Evolutionary conservation across 768 basidiomycete genomes (phyloP).

Genomic region (Polyporus arcularius): DNA sequence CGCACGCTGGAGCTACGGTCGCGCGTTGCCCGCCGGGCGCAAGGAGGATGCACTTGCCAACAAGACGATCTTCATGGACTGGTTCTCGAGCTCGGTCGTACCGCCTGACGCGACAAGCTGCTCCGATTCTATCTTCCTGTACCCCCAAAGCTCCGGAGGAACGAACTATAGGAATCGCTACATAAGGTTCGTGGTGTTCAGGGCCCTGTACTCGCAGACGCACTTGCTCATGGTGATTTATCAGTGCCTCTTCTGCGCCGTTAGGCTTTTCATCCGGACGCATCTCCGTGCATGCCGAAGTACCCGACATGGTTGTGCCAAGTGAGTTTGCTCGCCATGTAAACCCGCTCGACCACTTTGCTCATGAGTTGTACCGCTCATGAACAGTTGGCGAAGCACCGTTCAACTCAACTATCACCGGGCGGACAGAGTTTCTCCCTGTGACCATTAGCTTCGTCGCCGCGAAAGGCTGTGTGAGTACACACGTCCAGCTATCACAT

Average conservation of each 20-base stretch:
- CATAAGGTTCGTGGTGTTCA: constrained; percentile 17
- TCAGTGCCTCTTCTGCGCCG: constrained; percentile 25
- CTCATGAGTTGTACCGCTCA: neutral
- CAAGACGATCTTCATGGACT: constrained; percentile 33
- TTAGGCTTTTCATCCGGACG: constrained; percentile 26
- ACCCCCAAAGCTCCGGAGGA: constrained; percentile 30
- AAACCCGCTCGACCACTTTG: neutral
- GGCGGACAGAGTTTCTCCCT: constrained; percentile 28
- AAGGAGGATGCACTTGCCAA: constrained; percentile 26
- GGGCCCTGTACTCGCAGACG: neutral
- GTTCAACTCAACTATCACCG: constrained; percentile 32
- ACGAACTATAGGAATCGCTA: constrained; percentile 29
- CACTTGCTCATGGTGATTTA: neutral
- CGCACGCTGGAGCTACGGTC: constrained; percentile 28
- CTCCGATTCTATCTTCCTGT: constrained; percentile 30
- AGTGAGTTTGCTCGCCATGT: constrained; percentile 16
- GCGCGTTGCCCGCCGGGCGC: constrained; percentile 17
- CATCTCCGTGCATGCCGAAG: constrained; percentile 27
- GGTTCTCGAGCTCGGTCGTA: constrained; percentile 28
- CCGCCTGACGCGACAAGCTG: constrained; percentile 24
- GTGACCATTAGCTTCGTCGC: constrained; percentile 33
- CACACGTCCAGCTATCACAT: neutral
- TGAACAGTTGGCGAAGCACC: constrained; percentile 28
- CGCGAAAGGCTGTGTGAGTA: constrained; percentile 31
- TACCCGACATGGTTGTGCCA: constrained; percentile 34